Conservation (phyloP, 2,329 filamentous ascomycete species). For the Tolypocladium ovalisporum region DNA sequence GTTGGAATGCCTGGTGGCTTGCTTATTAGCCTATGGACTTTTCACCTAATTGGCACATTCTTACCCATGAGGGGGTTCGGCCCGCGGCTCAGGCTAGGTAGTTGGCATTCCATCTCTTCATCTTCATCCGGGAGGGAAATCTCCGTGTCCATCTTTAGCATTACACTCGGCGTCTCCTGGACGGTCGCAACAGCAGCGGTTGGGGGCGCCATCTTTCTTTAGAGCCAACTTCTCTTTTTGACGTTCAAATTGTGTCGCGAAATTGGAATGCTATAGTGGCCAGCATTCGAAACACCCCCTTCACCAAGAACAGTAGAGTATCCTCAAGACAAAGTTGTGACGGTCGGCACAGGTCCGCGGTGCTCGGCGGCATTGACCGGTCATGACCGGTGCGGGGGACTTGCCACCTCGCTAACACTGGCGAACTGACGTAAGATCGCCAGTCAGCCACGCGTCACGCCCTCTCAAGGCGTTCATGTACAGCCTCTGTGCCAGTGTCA, state of each 20-base stretch:
- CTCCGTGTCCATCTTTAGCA: conserved; percentile 3
- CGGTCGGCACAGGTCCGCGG: neutral
- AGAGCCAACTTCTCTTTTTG: neutral
- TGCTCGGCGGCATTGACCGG: neutral
- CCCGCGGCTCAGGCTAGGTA: conserved; percentile 10
- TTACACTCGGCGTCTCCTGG: neutral
- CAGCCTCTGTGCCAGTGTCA: neutral
- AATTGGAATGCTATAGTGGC: neutral
- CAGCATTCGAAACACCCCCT: neutral
- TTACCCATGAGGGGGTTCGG: conserved; percentile 12
- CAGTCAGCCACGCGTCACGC: neutral
- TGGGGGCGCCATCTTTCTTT: conserved; percentile 5
- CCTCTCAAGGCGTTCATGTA: neutral
- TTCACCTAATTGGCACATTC: neutral
- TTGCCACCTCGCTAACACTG: neutral
- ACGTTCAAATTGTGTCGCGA: too few relatives aligned
- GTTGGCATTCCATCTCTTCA: conserved; percentile 8
- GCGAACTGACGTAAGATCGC: neutral
- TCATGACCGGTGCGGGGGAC: neutral
- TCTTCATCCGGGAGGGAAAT: neutral
- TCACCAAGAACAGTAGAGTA: neutral
- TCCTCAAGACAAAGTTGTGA: neutral
- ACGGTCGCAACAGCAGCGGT: conserved; percentile 3
- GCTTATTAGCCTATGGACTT: neutral
- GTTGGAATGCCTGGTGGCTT: conserved; percentile 26